phyloP scores from a whole-genome alignment of 2,329 filamentous ascomycete species.

The Xylaria hypoxylon region DNA sequence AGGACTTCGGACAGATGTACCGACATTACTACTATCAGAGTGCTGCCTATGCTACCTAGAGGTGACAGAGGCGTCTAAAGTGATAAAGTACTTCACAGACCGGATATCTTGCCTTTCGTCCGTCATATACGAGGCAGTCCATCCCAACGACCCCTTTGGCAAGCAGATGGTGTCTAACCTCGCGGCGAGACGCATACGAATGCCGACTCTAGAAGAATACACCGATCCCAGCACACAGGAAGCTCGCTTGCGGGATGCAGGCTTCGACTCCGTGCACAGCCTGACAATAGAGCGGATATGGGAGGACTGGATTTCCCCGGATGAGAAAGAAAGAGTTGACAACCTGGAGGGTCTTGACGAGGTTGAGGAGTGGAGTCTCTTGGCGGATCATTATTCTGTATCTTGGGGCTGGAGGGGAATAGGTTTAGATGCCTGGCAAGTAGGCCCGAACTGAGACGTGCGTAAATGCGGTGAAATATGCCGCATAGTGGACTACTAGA shows the following conservation, averaged over 20 bases:
- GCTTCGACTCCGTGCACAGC: constrained; percentile 65
- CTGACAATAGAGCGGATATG: constrained; percentile 72
- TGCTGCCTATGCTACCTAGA: constrained; percentile 94
- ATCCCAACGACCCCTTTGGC: constrained; percentile 86
- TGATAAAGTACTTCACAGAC: constrained; percentile 73
- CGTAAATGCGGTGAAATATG: too few species aligned
- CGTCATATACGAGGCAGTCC: constrained; percentile 89
- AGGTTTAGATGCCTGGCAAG: constrained; percentile 50
- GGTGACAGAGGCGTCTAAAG: constrained; percentile 69
- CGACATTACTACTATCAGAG: constrained; percentile 91
- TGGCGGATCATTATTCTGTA: constrained; percentile 90
- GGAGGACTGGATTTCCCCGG: constrained; percentile 75
- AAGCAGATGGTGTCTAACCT: constrained; percentile 93
- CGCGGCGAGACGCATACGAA: constrained; percentile 80
- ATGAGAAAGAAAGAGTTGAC: constrained; percentile 84
- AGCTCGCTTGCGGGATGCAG: constrained; percentile 71
- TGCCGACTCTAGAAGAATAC: constrained; percentile 85
- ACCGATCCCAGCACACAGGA: constrained; percentile 76
- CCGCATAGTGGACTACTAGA: not conserved
- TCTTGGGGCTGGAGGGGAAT: constrained; percentile 84
- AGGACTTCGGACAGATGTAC: constrained; percentile 67
- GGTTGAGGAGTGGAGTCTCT: constrained; percentile 89
- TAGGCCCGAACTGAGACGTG: not conserved
- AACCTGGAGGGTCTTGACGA: constrained; percentile 90
- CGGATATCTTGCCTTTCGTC: constrained; percentile 65